Evolutionary conservation across 1,284 basidiomycete species (phyloP), one percentile per base, ranked within the genome.

Genomic region (Vanrija sp.): DNA sequence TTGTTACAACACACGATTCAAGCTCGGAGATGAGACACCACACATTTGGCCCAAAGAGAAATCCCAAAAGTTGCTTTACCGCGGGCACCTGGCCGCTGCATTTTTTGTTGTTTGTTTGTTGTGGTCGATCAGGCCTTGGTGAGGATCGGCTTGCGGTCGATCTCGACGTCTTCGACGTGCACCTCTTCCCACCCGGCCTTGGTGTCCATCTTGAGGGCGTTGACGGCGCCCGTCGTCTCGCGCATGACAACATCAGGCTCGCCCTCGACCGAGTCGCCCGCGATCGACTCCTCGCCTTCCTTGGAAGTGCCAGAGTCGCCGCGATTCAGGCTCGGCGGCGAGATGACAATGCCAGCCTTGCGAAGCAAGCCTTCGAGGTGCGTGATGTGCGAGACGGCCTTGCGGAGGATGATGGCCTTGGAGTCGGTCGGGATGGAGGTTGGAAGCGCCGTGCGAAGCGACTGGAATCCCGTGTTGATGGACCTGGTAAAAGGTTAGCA

Each of bases 401-500:
- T 74, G 37, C 68, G 68, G 8, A 74, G 61, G 38, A 73, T 63
- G 50, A 73, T 66, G 5, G 72, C 72, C 57, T 74, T 74, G 14
- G 67, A 69, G 53, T 74, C 72, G 35, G 68, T 69, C 0, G 68
- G 56, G 6, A 69, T 52, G 14, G 68, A 54, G 6, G 56, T 55
- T 2, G 72, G 71, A 6, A 73, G 54, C 5, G 63, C 65, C 8
- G 54, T 39, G 0, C 72, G 66, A 2, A 74, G 62, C 7, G 62
- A 50, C 46, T 63, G 56, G 57, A 74, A 74, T 1, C 72, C 72
- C 2, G 66, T 60, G 53, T 74, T 74, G 51, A 74, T 74, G 1
- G 71, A 73, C 53, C 71, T 73, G 50, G 14, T 16, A 31, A 7
- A 39, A 37, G 24, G 45, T 49, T 37, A 56, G 49, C 41, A 46